A percentile compares a stretch with the other conserved stretches of the same genome.
Evolutionary conservation across 1,284 basidiomycete genomes (phyloP).

Genomic region (Marasmius sp.): DNA sequence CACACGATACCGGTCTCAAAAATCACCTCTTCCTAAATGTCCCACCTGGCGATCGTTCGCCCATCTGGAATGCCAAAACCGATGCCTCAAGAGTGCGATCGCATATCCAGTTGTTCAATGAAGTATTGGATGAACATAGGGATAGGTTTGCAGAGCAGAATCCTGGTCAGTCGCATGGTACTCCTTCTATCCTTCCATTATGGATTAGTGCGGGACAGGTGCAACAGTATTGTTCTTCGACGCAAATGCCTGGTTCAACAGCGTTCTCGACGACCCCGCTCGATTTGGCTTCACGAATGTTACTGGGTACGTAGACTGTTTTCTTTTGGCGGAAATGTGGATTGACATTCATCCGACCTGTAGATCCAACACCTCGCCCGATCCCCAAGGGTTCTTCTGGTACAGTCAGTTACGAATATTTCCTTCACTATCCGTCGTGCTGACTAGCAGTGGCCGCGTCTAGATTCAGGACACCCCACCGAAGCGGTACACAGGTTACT

Average conservation of each 20-base stretch:
- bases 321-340: background rate
- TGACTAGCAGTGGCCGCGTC: background rate
- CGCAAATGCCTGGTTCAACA: constrained; percentile 48
- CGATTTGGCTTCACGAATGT: constrained; percentile 47
- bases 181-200: background rate
- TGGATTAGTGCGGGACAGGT: constrained; percentile 20
- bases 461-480: constrained; percentile 51
- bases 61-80: constrained; percentile 32
- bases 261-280: constrained; percentile 40
- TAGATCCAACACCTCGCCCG: constrained; percentile 52
- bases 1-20: constrained; percentile 39
- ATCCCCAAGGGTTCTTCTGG: constrained; percentile 51
- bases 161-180: constrained; percentile 22
- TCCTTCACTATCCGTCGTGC: background rate
- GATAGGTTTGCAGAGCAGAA: constrained; percentile 35
- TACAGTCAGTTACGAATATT: constrained; percentile 39
- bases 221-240: constrained; percentile 48
- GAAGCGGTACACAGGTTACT: constrained; percentile 47
- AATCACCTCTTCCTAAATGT: constrained; percentile 57
- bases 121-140: constrained; percentile 35
- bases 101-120: constrained; percentile 44
- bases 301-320: constrained; percentile 38
- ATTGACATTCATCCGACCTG: background rate
- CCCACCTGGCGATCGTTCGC: constrained; percentile 50
- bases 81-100: constrained; percentile 33